Base-by-base conservation (phyloP, 306 rosid species). In the Rosa multiflora region DNA sequence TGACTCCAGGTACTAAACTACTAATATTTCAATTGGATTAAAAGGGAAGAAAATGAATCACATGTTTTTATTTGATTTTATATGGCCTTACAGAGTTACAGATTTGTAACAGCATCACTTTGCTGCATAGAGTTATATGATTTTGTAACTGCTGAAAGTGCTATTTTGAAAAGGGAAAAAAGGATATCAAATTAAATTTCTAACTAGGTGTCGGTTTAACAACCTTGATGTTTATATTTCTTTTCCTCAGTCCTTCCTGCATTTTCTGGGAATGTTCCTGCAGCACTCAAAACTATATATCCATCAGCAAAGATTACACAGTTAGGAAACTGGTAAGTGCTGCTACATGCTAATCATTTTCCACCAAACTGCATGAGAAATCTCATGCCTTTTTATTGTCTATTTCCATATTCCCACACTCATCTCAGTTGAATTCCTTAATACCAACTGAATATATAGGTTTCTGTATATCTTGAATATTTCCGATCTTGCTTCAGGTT, bases 191-290 rank as follows among this genome's bases (percentile, higher is more conserved):
- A 12, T 17, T 51, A 51, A 15, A 49, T 13, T 51, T 51, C 56
- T 51, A 13, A 51, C 7, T 0, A 51, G 4, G 56, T 51, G 20
- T 51, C 76, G 47, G 51, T 40, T 32, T 81, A 64, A 59, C 62
- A 72, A 9, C 37, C 73, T 32, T 74, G 23, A 59, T 51, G 48
- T 59, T 70, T 76, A 74, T 68, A 48, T 79, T 81, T 58, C 75
- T 83, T 74, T n/a, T 78, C 79, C 79, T 77, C 91, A 94, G 97
- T 94, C 81, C 96, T 92, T 77, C 98, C 98, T 26, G 97, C 94
- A 66, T 92, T 94, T 83, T 94, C 98, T 56, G 98, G 98, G 72
- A 94, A 90, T 79, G 91, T 94, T 83, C 98, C 97, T 70, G 98
- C 93, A 20, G 88, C 91, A 9, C 86, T 92, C 73, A 92, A 86